phyloP scores from a whole-genome alignment of 345 rosid species.

The Gynandropsis gynandra region DNA sequence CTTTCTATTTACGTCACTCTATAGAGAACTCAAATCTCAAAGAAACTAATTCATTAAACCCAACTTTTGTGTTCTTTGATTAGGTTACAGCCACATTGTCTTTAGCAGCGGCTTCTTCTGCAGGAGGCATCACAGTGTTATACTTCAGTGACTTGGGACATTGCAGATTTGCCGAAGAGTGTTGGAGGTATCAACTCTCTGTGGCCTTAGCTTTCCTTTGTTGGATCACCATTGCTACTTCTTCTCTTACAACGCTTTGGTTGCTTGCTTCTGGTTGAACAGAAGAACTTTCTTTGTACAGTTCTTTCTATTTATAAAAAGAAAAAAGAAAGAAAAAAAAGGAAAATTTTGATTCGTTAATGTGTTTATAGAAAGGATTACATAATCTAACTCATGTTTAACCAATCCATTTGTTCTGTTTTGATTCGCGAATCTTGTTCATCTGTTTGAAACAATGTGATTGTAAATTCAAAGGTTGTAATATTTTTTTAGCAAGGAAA shows the following conservation, averaged over 20 bases:
- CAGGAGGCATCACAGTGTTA: constrained; percentile 53
- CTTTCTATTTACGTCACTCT: neutral
- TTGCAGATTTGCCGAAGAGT: constrained; percentile 41
- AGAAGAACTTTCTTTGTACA: constrained; percentile 2
- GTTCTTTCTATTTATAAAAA: neutral
- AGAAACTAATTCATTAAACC: neutral
- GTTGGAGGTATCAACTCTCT: constrained; percentile 54
- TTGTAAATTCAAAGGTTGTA: constrained; percentile 9
- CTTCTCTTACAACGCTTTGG: constrained; percentile 80
- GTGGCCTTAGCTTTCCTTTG: constrained; percentile 69
- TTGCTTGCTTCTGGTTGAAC: constrained; percentile 34
- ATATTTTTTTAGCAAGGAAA: neutral
- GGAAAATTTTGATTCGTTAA: constrained; percentile 19
- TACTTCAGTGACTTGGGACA: constrained; percentile 47
- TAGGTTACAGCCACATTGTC: constrained; percentile 65
- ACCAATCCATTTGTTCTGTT: neutral
- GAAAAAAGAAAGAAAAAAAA: constrained; percentile 2
- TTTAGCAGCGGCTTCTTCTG: constrained; percentile 68
- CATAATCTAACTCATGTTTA: constrained; percentile 1
- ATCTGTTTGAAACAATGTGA: neutral
- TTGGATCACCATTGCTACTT: constrained; percentile 53
- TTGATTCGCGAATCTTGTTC: neutral
- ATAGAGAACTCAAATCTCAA: neutral
- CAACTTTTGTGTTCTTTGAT: neutral
- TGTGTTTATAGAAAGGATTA: constrained; percentile 21